These are phyloP conservation scores for Phytophthora citrophthora DNA, from an alignment of 352 stramenopile species.

Conservation along the genomic window DNA sequence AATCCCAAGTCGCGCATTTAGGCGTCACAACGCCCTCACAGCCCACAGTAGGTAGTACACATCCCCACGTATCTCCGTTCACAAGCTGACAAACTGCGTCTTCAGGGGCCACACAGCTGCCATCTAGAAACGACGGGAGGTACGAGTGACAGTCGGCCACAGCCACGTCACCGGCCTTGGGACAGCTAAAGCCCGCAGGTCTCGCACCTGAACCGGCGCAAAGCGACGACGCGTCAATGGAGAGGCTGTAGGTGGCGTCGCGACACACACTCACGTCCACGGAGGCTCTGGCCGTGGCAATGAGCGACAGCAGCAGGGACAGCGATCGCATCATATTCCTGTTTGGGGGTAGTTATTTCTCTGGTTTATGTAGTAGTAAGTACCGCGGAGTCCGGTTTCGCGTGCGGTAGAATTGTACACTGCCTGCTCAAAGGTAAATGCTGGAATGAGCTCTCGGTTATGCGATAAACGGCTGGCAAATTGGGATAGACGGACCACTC, in stretches of 20 bases:
- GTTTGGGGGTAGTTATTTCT: background rate
- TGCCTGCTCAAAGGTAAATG: conserved; percentile 16
- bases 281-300: conserved; percentile 5
- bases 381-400: background rate
- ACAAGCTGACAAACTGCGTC: conserved; percentile 47
- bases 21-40: conserved; percentile 26
- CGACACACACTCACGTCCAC: conserved; percentile 51
- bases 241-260: conserved; percentile 50
- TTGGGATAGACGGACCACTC: conserved; percentile 18
- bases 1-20: conserved; percentile 43
- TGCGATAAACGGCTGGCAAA: conserved; percentile 14
- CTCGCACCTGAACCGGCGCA: conserved; percentile 41
- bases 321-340: conserved; percentile 21
- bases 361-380: conserved; percentile 5
- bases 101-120: conserved; percentile 42
- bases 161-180: conserved; percentile 38
- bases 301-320: conserved; percentile 13
- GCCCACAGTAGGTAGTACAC: conserved; percentile 45
- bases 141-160: conserved; percentile 45
- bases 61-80: conserved; percentile 45
- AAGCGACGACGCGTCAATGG: conserved; percentile 27
- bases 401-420: background rate
- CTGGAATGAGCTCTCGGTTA: conserved; percentile 21
- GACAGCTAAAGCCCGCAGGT: conserved; percentile 41
- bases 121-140: conserved; percentile 39